These are phyloP conservation scores for Metarhizium anisopliae DNA, from an alignment of 2,329 filamentous ascomycete species.

Conservation along the genomic window DNA sequence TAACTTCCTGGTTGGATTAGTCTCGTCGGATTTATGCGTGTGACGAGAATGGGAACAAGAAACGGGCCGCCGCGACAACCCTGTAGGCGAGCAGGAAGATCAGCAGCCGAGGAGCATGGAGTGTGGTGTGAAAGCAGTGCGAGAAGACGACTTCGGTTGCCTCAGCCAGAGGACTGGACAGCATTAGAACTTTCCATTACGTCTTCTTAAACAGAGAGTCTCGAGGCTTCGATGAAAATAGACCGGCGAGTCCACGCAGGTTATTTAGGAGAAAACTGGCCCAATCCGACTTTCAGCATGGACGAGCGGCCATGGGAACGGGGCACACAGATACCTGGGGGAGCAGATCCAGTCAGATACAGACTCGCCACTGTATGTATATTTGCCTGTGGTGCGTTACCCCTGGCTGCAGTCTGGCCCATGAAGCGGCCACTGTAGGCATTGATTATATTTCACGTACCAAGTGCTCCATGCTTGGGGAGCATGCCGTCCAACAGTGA, in stretches of 20 bases:
- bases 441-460: neutral
- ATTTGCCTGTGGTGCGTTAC: neutral
- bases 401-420: neutral
- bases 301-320: neutral
- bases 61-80: neutral
- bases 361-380: neutral
- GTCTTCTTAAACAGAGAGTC: neutral
- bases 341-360: neutral
- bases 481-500: neutral
- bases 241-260: neutral
- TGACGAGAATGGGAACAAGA: constrained; percentile 1
- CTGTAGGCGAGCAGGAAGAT: neutral
- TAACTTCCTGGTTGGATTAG: neutral
- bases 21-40: neutral
- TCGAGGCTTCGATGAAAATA: neutral
- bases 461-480: neutral
- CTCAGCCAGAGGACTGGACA: neutral
- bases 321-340: neutral
- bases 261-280: constrained; percentile 2
- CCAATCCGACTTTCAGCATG: neutral
- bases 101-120: neutral
- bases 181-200: no score
- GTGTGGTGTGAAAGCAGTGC: neutral
- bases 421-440: neutral
- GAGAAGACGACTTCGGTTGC: neutral